Conservation (phyloP, 179 eudicot species). For the Dionaea muscipula region DNA sequence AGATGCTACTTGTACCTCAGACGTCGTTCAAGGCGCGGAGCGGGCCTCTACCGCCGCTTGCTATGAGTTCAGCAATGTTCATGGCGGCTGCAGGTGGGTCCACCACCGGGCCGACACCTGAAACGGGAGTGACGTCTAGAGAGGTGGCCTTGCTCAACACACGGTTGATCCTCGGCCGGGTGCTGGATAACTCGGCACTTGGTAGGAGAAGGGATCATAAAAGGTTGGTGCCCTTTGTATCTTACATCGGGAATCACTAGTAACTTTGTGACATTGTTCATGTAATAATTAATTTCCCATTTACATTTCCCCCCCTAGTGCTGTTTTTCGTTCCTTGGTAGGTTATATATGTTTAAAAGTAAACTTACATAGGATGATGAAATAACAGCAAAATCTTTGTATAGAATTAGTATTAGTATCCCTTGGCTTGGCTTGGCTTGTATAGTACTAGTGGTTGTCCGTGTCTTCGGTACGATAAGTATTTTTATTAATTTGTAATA, state of each 20-base stretch:
- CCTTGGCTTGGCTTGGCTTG: too few relatives aligned
- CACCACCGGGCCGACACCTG: conserved; percentile 15
- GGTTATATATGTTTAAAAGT: too few relatives aligned
- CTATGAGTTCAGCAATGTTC: conserved; percentile 38
- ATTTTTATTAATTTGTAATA: too few relatives aligned
- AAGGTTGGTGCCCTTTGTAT: conserved; percentile 84
- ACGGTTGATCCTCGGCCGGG: conserved; percentile 68
- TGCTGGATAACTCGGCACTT: conserved; percentile 75
- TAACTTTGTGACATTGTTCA: too few relatives aligned
- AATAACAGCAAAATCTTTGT: too few relatives aligned
- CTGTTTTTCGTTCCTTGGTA: too few relatives aligned
- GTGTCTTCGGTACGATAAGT: too few relatives aligned
- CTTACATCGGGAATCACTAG: conserved; percentile 7
- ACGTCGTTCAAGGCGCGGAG: conserved; percentile 85
- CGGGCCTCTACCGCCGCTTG: conserved; percentile 57
- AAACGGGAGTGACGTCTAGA: conserved; percentile 56
- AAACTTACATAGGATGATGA: too few relatives aligned
- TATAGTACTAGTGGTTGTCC: too few relatives aligned
- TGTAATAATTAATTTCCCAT: too few relatives aligned
- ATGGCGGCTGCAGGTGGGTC: conserved; percentile 21
- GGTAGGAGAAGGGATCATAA: conserved; percentile 81
- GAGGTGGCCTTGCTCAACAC: conserved; percentile 87
- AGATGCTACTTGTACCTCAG: conserved; percentile 69
- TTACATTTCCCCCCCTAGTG: too few relatives aligned
- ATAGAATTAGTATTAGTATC: too few relatives aligned